phyloP scores from a whole-genome alignment of 1,139 yeast species.

The Sugiyamaella grinbergsii region DNA sequence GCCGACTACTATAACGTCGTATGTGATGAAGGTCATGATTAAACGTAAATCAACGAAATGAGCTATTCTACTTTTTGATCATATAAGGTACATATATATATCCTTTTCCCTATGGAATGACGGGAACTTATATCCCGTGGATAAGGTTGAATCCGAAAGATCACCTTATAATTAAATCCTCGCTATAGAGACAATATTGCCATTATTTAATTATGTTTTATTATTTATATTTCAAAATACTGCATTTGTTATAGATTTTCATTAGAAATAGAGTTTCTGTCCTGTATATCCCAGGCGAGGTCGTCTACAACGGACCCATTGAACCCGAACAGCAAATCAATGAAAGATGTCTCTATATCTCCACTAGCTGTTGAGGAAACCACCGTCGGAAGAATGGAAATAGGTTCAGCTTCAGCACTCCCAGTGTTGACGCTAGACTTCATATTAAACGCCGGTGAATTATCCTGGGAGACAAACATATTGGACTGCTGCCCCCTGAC shows the following conservation, averaged over 20 bases:
- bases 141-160: not conserved
- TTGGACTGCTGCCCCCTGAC: conserved; percentile 10
- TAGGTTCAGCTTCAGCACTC: not conserved
- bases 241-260: too few relatives aligned
- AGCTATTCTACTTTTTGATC: too few relatives aligned
- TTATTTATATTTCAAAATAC: too few relatives aligned
- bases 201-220: too few relatives aligned
- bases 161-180: not conserved
- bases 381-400: not conserved
- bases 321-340: conserved; percentile 17
- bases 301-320: conserved; percentile 18
- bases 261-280: too few relatives aligned
- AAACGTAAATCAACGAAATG: too few relatives aligned
- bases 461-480: not conserved
- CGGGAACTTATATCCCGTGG: not conserved
- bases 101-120: not conserved
- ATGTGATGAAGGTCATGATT: not conserved
- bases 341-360: conserved; percentile 1
- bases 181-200: too few relatives aligned
- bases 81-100: not conserved
- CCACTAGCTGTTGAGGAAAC: not conserved
- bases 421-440: not conserved
- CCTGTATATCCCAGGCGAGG: conserved; percentile 1
- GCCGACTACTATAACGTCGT: conserved; percentile 1
- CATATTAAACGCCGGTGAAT: not conserved